These are phyloP conservation scores for Mucor velutinosus DNA, from an alignment of 371 early-diverging fungal genomes.

Conservation along the genomic window DNA sequence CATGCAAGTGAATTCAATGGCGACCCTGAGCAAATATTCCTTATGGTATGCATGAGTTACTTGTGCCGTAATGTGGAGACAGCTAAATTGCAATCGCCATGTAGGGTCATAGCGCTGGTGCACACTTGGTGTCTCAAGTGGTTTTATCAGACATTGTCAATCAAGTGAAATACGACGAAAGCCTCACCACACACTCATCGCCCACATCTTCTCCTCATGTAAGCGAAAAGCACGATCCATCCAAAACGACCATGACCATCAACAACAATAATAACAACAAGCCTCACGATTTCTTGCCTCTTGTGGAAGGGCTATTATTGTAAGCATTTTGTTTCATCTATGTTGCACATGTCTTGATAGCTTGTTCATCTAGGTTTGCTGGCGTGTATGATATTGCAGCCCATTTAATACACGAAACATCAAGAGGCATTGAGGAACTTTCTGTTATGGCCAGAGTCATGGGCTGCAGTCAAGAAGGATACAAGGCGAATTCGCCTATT, in stretches of 20 bases:
- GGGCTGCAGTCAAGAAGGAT: conserved; percentile 46
- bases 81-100: background rate
- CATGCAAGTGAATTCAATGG: conserved; percentile 54
- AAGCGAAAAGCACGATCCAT: conserved; percentile 27
- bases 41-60: conserved; percentile 52
- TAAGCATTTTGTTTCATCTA: conserved; percentile 22
- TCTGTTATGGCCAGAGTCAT: conserved; percentile 76
- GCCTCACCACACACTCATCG: background rate
- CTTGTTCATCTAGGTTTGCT: conserved; percentile 27
- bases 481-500: conserved; percentile 41
- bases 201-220: conserved; percentile 6
- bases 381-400: conserved; percentile 71
- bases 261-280: background rate
- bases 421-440: conserved; percentile 71
- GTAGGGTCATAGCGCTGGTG: conserved; percentile 62
- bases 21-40: conserved; percentile 51
- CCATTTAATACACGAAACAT: conserved; percentile 65
- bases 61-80: background rate
- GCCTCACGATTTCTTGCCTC: conserved; percentile 44
- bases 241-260: conserved; percentile 2
- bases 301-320: conserved; percentile 59
- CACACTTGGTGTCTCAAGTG: conserved; percentile 47
- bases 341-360: background rate
- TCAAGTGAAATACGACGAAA: conserved; percentile 30
- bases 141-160: conserved; percentile 42